Conservation (phyloP, 345 rosid genomes). For the Citrus trifoliata region DNA sequence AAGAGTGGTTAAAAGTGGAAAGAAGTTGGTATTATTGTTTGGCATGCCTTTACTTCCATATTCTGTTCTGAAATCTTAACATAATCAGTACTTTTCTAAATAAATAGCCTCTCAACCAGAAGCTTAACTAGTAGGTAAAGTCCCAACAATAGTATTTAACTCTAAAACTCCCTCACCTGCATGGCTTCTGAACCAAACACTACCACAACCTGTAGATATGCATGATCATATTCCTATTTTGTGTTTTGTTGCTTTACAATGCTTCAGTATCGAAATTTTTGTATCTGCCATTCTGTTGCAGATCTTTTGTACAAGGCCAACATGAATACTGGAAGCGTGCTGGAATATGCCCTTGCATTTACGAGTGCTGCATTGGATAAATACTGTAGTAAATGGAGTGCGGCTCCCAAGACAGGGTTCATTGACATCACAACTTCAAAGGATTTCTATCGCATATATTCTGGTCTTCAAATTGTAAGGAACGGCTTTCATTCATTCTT, state of each 20-base stretch:
- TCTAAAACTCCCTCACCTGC: neutral
- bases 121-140: neutral
- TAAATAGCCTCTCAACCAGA: neutral
- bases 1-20: neutral
- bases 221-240: neutral
- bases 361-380: slow-evolving; percentile 95
- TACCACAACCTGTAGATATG: neutral
- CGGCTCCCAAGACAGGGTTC: slow-evolving; percentile 93
- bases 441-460: slow-evolving; percentile 88
- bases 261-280: slow-evolving; percentile 10
- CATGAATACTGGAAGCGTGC: slow-evolving; percentile 82
- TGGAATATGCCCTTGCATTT: slow-evolving; percentile 97
- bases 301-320: slow-evolving; percentile 96
- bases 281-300: slow-evolving; percentile 27
- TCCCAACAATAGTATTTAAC: neutral
- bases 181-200: too few relatives aligned
- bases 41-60: neutral
- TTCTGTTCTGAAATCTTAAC: neutral
- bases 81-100: neutral
- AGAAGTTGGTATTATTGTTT: neutral
- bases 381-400: slow-evolving; percentile 95
- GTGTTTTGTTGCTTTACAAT: neutral
- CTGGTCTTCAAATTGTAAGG: slow-evolving; percentile 96
- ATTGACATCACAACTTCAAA: slow-evolving; percentile 94
- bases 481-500: slow-evolving; percentile 3